A percentile compares a stretch with the other conserved stretches of the same genome.
phyloP scores from a whole-genome alignment of 306 rosid genomes.

The Sophora flavescens region DNA sequence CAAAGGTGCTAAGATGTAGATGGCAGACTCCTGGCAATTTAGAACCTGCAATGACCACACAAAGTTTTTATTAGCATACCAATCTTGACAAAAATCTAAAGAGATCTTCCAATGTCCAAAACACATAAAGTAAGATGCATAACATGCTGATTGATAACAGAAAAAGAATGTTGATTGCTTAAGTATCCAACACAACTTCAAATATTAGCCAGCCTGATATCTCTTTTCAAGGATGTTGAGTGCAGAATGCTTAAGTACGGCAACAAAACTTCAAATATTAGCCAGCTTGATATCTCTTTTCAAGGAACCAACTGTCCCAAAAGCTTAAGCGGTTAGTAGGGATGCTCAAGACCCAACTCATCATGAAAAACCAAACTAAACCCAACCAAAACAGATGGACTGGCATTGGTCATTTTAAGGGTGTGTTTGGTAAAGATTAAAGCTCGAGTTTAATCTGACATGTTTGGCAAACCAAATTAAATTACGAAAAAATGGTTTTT shows the following conservation, averaged over 20 bases:
- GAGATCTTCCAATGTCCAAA: constrained; percentile 22
- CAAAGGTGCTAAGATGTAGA: constrained; percentile 84
- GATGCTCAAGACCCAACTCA: background rate
- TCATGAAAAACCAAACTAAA: constrained; percentile 7
- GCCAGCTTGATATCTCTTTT: constrained; percentile 27
- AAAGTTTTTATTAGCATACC: constrained; percentile 36
- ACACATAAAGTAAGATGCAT: constrained; percentile 23
- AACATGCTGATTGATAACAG: constrained; percentile 19
- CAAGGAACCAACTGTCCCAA: constrained; percentile 1
- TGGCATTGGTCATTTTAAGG: background rate
- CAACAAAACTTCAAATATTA: constrained; percentile 29
- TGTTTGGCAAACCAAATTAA: no score
- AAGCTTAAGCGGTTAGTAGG: constrained; percentile 8
- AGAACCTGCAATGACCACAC: constrained; percentile 69
- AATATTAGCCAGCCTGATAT: constrained; percentile 30
- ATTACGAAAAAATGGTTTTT: no score
- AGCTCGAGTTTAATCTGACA: no score
- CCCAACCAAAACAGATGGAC: constrained; percentile 15
- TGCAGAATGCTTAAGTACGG: background rate
- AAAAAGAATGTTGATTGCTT: background rate
- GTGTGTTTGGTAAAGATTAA: no score
- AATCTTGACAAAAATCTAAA: constrained; percentile 22
- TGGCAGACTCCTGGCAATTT: constrained; percentile 91
- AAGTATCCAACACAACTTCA: constrained; percentile 20
- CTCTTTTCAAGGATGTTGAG: constrained; percentile 1